These are phyloP conservation scores for Boletus huronensis DNA, from an alignment of 768 basidiomycete species.

Conservation along the genomic window DNA sequence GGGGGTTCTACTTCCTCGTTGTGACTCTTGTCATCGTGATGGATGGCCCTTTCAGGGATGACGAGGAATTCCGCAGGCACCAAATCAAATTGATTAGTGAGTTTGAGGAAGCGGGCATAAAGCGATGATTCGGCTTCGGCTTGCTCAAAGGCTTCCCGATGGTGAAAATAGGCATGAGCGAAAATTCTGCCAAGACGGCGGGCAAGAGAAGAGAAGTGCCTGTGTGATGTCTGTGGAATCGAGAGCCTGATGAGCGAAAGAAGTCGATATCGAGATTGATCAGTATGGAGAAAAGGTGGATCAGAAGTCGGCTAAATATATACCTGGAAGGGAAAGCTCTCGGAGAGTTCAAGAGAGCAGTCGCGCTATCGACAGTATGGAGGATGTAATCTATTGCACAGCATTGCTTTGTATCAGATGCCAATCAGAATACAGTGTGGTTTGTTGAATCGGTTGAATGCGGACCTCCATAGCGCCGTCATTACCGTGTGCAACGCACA, in stretches of 20 bases:
- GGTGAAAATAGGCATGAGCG: constrained; percentile 94
- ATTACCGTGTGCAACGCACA: constrained; percentile 92
- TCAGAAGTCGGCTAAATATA: constrained; percentile 19
- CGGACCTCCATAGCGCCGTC: constrained; percentile 83
- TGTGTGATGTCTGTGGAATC: constrained; percentile 74
- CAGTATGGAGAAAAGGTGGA: constrained; percentile 20
- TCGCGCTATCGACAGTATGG: constrained; percentile 91
- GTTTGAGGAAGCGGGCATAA: constrained; percentile 84
- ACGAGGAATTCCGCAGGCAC: constrained; percentile 83
- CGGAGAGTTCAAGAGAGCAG: constrained; percentile 85
- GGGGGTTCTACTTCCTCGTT: constrained; percentile 38
- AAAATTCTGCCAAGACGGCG: constrained; percentile 93
- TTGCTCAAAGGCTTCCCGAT: constrained; percentile 87
- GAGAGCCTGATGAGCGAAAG: constrained; percentile 51
- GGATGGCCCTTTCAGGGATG: constrained; percentile 51
- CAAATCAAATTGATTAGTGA: constrained; percentile 75
- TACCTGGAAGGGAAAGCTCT: constrained; percentile 91
- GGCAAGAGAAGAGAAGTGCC: constrained; percentile 88
- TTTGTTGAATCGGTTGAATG: not conserved
- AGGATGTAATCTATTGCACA: constrained; percentile 96
- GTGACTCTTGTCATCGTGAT: constrained; percentile 26
- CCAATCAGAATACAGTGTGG: constrained; percentile 17
- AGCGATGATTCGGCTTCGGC: constrained; percentile 88
- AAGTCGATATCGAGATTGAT: constrained; percentile 6
- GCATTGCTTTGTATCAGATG: constrained; percentile 60